phyloP scores from a whole-genome alignment of 2,329 filamentous ascomycete genomes.

The Fonsecaea monophora region DNA sequence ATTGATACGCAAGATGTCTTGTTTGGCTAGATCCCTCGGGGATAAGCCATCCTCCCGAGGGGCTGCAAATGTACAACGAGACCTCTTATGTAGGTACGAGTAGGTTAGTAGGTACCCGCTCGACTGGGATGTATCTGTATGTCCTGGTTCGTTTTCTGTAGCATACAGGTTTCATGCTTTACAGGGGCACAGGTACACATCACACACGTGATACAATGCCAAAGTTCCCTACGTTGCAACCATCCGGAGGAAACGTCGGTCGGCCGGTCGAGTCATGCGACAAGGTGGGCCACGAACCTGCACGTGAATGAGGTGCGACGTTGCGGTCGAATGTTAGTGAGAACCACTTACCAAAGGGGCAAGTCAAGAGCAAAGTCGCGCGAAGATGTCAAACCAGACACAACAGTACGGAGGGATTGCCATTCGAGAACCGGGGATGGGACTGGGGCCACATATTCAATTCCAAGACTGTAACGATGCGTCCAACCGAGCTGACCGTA shows the following conservation, averaged over 20 bases:
- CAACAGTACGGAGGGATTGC: neutral
- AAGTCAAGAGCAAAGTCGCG: neutral
- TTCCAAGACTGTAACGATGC: neutral
- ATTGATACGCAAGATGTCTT: neutral
- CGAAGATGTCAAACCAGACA: neutral
- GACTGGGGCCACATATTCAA: neutral
- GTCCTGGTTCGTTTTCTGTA: neutral
- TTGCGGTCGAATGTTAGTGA: neutral
- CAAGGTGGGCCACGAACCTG: neutral
- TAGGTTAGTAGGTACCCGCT: neutral
- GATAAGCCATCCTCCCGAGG: neutral
- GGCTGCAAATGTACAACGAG: neutral
- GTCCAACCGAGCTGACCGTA: neutral
- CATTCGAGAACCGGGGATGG: neutral
- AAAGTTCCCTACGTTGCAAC: neutral
- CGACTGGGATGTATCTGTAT: neutral
- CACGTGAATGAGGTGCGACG: neutral
- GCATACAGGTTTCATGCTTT: neutral
- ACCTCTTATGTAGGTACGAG: too few species aligned
- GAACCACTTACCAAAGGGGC: neutral
- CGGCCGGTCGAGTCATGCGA: too few species aligned
- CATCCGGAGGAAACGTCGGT: neutral
- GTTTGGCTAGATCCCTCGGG: neutral
- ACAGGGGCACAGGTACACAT: neutral
- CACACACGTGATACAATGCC: neutral